Percentiles rank a stretch among this genome's conserved stretches.
Conservation (phyloP, 2,329 filamentous ascomycete genomes). For the Magnaporthiopsis incrustans region DNA sequence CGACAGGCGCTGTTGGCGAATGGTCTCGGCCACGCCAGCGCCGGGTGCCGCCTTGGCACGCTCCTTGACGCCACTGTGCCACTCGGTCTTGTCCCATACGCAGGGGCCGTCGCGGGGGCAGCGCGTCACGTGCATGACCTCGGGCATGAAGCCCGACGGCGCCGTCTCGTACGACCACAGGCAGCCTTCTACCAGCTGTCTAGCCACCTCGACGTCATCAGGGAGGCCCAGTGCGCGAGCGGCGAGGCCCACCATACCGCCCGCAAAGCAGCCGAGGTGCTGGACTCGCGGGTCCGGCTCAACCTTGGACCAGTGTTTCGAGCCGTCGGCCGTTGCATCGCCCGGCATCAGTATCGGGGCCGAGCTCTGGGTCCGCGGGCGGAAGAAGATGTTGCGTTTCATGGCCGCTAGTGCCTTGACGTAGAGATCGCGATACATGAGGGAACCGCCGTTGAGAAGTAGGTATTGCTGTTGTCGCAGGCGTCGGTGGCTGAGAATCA, state of each 20-base stretch:
- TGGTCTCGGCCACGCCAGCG: constrained; percentile 11
- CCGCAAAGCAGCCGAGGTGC: constrained; percentile 33
- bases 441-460: constrained; percentile 43
- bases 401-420: constrained; percentile 39
- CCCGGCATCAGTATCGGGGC: constrained; percentile 12
- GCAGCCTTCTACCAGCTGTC: constrained; percentile 42
- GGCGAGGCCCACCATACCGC: constrained; percentile 36
- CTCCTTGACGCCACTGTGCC: constrained; percentile 16
- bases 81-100: constrained; percentile 21
- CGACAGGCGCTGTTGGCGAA: constrained; percentile 22
- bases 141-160: constrained; percentile 46
- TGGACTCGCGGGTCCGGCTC: constrained; percentile 28
- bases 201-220: constrained; percentile 35
- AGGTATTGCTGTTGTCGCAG: constrained; percentile 8
- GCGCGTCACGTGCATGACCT: constrained; percentile 22
- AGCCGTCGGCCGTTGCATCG: constrained; percentile 31
- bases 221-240: constrained; percentile 25
- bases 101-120: constrained; percentile 29
- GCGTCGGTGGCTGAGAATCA: too few species aligned
- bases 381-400: constrained; percentile 14
- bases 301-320: constrained; percentile 42
- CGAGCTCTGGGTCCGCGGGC: constrained; percentile 7
- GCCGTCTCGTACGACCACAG: constrained; percentile 45
- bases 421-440: constrained; percentile 59
- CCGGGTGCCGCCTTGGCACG: constrained; percentile 20